A percentile compares a stretch with the other conserved stretches of the same genome.
Evolutionary conservation across 805 yeast species (phyloP).

Genomic region (Sugiyamaella chiloensis): DNA sequence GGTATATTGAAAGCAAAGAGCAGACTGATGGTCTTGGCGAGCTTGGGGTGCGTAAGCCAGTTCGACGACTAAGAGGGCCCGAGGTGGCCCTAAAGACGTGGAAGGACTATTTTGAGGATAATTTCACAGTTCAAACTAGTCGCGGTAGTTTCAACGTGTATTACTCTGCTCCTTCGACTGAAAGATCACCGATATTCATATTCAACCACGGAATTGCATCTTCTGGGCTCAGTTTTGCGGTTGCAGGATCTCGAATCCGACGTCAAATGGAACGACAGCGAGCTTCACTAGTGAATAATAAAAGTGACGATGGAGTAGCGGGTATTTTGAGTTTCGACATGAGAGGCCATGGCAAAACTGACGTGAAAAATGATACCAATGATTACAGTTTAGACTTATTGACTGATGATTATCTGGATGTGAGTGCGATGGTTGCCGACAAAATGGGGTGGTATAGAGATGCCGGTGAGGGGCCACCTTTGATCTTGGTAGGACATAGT

Average conservation of each 20-base stretch:
- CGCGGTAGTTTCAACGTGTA: conserved; percentile 49
- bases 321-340: conserved; percentile 75
- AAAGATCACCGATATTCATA: conserved; percentile 55
- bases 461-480: conserved; percentile 27
- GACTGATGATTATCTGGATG: conserved; percentile 52
- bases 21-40: background rate
- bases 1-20: conserved; percentile 3
- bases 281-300: background rate
- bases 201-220: conserved; percentile 97
- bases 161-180: conserved; percentile 49
- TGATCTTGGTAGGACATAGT: conserved; percentile 79
- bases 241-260: conserved; percentile 40
- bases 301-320: conserved; percentile 39
- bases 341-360: conserved; percentile 77
- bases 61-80: background rate
- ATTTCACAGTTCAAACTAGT: conserved; percentile 24
- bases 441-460: conserved; percentile 15
- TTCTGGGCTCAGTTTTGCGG: conserved; percentile 71
- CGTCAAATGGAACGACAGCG: conserved; percentile 23
- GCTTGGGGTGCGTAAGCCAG: background rate
- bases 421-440: conserved; percentile 43
- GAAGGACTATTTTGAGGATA: conserved; percentile 36
- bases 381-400: conserved; percentile 50
- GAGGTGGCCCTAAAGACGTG: conserved; percentile 23
- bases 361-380: conserved; percentile 25